These are phyloP conservation scores for Globisporangium middletonii DNA, from an alignment of 352 stramenopile species.

Conservation along the genomic window DNA sequence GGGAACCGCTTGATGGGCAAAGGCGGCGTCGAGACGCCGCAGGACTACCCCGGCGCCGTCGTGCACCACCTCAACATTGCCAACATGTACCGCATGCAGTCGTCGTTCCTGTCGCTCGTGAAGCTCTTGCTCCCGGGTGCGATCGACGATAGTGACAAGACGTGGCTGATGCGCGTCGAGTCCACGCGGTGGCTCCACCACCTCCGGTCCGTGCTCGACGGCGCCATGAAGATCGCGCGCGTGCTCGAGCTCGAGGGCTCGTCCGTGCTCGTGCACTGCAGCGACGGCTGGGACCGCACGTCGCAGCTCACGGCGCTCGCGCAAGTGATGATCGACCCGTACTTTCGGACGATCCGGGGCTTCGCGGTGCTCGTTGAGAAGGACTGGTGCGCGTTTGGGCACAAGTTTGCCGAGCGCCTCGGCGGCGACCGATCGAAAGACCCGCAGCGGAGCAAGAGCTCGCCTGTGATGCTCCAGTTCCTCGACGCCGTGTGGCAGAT, in stretches of 20 bases:
- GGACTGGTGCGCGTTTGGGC: slow-evolving; percentile 82
- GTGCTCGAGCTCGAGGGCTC: slow-evolving; percentile 80
- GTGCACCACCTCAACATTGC: slow-evolving; percentile 87
- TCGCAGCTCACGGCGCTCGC: slow-evolving; percentile 68
- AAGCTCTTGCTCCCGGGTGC: slow-evolving; percentile 66
- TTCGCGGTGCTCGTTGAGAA: slow-evolving; percentile 83
- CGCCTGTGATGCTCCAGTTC: slow-evolving; percentile 85
- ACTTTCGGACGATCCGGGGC: slow-evolving; percentile 80
- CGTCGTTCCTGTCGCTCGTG: slow-evolving; percentile 58
- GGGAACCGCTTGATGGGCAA: slow-evolving; percentile 90
- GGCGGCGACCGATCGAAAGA: slow-evolving; percentile 73
- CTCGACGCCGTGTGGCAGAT: slow-evolving; percentile 84
- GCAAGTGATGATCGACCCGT: slow-evolving; percentile 87
- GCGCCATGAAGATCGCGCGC: slow-evolving; percentile 78
- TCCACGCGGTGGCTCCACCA: slow-evolving; percentile 84
- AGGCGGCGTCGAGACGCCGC: slow-evolving; percentile 82
- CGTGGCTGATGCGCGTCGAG: slow-evolving; percentile 65
- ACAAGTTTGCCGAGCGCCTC: slow-evolving; percentile 75
- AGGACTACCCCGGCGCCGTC: slow-evolving; percentile 74
- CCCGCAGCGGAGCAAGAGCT: slow-evolving; percentile 66
- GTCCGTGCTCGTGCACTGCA: slow-evolving; percentile 83
- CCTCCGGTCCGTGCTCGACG: slow-evolving; percentile 74
- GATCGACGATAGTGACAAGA: slow-evolving; percentile 57
- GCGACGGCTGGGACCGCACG: slow-evolving; percentile 86
- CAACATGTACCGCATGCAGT: slow-evolving; percentile 93